A percentile compares a stretch with the other conserved stretches of the same genome.
These are phyloP conservation scores for Aspergillus ustus DNA, from an alignment of 2,329 filamentous ascomycete species.

Conservation along the genomic window DNA sequence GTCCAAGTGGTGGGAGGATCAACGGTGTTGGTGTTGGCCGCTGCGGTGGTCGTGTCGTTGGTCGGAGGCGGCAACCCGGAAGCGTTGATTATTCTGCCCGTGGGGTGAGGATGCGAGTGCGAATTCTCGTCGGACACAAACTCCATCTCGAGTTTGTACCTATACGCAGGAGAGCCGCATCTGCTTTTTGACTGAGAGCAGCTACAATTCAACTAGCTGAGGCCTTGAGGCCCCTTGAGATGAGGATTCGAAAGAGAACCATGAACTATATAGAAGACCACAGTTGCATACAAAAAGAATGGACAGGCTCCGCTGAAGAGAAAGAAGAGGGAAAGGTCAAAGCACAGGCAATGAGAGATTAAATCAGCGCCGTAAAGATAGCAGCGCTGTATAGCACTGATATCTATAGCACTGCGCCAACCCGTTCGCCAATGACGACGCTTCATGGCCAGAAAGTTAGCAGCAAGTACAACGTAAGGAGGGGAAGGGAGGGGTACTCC, in stretches of 20 bases:
- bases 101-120: constrained; percentile 25
- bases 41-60: constrained; percentile 17
- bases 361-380: background rate
- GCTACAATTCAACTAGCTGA: background rate
- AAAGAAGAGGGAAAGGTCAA: background rate
- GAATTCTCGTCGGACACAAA: background rate
- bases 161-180: constrained; percentile 17
- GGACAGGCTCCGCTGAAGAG: background rate
- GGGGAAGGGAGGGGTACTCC: constrained; percentile 5
- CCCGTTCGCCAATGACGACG: constrained; percentile 7
- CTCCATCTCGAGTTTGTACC: constrained; percentile 4
- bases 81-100: constrained; percentile 32
- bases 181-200: background rate
- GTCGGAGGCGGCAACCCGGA: constrained; percentile 25
- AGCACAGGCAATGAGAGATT: background rate
- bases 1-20: constrained; percentile 2
- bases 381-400: background rate
- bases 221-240: background rate
- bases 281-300: background rate
- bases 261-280: background rate
- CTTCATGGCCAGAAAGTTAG: background rate
- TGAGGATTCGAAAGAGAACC: background rate
- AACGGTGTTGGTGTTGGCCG: constrained; percentile 13
- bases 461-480: background rate
- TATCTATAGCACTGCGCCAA: background rate